A percentile compares a stretch with the other conserved stretches of the same genome.
These are phyloP conservation scores for Cyclocybe cylindracea DNA, from an alignment of 768 basidiomycete species.

Conservation along the genomic window DNA sequence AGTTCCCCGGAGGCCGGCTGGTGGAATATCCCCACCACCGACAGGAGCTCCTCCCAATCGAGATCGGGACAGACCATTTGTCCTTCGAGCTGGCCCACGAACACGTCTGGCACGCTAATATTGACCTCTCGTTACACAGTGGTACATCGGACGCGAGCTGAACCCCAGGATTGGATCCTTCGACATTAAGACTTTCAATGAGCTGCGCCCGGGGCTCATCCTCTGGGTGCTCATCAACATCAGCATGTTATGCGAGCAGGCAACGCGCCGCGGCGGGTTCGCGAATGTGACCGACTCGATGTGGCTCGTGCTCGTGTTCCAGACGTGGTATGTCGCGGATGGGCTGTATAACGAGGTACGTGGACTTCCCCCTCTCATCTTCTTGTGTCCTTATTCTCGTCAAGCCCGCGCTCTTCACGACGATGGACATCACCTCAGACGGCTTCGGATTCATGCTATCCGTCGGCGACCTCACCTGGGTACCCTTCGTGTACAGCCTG, in stretches of 20 bases:
- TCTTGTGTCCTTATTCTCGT: neutral
- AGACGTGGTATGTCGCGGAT: slow-evolving; percentile 85
- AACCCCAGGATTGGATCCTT: slow-evolving; percentile 84
- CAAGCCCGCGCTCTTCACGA: slow-evolving; percentile 86
- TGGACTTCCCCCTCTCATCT: slow-evolving; percentile 2
- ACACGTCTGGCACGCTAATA: too few relatives aligned
- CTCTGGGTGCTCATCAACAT: slow-evolving; percentile 91
- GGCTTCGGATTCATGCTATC: slow-evolving; percentile 99
- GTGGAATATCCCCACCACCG: too few relatives aligned
- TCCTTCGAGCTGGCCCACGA: too few relatives aligned
- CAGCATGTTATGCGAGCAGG: slow-evolving; percentile 90
- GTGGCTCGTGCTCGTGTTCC: slow-evolving; percentile 86
- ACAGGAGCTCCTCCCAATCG: too few relatives aligned
- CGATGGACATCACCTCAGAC: slow-evolving; percentile 97
- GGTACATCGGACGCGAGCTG: slow-evolving; percentile 91
- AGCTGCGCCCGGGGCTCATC: slow-evolving; percentile 88
- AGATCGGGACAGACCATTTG: too few relatives aligned
- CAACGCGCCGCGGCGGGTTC: slow-evolving; percentile 73
- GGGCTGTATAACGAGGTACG: slow-evolving; percentile 86
- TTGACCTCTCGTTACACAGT: slow-evolving; percentile 43
- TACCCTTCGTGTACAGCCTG: slow-evolving; percentile 91
- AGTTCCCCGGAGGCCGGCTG: too few relatives aligned
- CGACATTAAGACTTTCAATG: slow-evolving; percentile 73
- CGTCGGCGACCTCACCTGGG: slow-evolving; percentile 90
- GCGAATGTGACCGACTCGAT: slow-evolving; percentile 81